Evolutionary conservation across 108 stramenopile genomes (phyloP).

Genomic region (Nitzschia sp.): DNA sequence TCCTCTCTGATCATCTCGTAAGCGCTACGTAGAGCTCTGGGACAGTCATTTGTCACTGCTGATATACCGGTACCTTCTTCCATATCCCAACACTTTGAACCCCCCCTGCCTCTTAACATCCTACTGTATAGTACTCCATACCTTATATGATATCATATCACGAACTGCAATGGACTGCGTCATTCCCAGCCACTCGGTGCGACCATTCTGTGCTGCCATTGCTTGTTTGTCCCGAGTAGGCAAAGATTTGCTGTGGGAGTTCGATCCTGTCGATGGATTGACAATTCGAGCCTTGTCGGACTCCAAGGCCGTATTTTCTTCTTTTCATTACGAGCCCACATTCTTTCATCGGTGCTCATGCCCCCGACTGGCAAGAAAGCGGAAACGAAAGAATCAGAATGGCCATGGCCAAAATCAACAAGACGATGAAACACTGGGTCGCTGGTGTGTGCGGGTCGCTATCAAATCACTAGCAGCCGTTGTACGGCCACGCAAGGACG

Average conservation of each 20-base stretch:
- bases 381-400: conserved; percentile 12
- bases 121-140: too few relatives aligned
- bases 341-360: conserved; percentile 55
- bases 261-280: conserved; percentile 79
- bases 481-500: conserved; percentile 68
- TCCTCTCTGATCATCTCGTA: too few relatives aligned
- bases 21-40: too few relatives aligned
- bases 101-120: too few relatives aligned
- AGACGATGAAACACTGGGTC: conserved; percentile 9
- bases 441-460: conserved; percentile 71
- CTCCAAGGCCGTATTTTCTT: conserved; percentile 76
- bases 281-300: conserved; percentile 73
- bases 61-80: too few relatives aligned
- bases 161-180: conserved; percentile 90
- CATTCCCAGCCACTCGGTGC: conserved; percentile 67
- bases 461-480: conserved; percentile 63
- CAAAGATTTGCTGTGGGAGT: conserved; percentile 78
- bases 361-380: conserved; percentile 17
- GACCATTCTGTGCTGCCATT: conserved; percentile 71
- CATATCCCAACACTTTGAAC: too few relatives aligned
- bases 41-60: too few relatives aligned
- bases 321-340: conserved; percentile 63
- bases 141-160: too few relatives aligned
- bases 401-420: conserved; percentile 4
- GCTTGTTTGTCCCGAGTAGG: conserved; percentile 67